Evolutionary conservation across 176 grass and related monocot genomes (phyloP).

Genomic region (Urochloa ruziziensis): DNA sequence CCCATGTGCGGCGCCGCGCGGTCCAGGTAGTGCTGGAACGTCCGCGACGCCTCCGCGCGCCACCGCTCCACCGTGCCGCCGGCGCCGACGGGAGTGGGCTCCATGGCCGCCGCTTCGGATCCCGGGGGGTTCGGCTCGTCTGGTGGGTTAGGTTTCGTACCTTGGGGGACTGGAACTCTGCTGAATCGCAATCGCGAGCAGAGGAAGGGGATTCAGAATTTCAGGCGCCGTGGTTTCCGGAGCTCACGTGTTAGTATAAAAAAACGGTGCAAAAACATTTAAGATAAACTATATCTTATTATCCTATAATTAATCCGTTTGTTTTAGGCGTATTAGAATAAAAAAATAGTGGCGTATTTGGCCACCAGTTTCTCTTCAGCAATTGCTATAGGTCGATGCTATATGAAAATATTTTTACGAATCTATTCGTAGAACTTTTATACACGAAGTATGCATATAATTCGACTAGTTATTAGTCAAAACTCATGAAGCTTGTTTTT

Average conservation of each 20-base stretch:
- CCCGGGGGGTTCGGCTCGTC: background rate
- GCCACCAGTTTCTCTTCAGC: too few species aligned
- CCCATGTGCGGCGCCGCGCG: conserved; percentile 69
- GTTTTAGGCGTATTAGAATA: too few species aligned
- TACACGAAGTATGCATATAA: too few species aligned
- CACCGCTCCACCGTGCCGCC: conserved; percentile 45
- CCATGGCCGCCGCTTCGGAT: conserved; percentile 36
- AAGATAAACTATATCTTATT: too few species aligned
- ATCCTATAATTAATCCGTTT: too few species aligned
- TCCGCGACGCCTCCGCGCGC: conserved; percentile 57
- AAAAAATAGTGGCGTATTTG: too few species aligned
- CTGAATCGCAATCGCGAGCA: conserved; percentile 11
- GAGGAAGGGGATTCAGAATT: background rate
- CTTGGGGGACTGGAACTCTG: background rate
- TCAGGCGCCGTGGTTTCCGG: background rate
- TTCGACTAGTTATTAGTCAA: too few species aligned
- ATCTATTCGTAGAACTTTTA: too few species aligned
- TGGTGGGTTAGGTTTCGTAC: conserved; percentile 24
- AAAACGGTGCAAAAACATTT: too few species aligned
- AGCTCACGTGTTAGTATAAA: conserved; percentile 7
- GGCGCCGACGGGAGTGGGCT: conserved; percentile 22
- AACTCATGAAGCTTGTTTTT: too few species aligned
- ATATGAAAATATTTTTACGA: too few species aligned
- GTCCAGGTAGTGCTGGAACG: conserved; percentile 92
- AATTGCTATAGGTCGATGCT: too few species aligned